Base-by-base conservation (phyloP, 2,329 filamentous ascomycete genomes). In the Colletotrichum tanaceti region DNA sequence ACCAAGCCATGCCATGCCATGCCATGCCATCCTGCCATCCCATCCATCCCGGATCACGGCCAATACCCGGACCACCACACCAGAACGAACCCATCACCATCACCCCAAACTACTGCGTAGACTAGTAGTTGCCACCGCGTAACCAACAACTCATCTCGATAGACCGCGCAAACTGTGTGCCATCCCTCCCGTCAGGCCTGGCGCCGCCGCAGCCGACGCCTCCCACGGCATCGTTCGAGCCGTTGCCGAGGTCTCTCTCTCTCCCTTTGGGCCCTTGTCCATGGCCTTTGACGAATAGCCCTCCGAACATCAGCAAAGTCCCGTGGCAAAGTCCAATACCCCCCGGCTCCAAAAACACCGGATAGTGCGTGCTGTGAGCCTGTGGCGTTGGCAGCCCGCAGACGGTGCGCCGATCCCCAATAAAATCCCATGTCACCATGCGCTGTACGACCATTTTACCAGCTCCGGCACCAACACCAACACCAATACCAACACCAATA, bases 391-490 rank as follows among this genome's bases (percentile, higher is more conserved):
- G 43, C 44, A 46, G 49, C 50, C 43, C 24, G 63, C 58, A 57
- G 59, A 38, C 50, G 50, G 0, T 55, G 41, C 58, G 58, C 43
- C 64, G 64, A 58, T 66, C 64, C 50, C 20, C 64, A 58, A 66
- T 50, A 57, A 49, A 58, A 20, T 32, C 32, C 22, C 58, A 59
- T 59, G 57, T 59, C 28, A 58, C 55, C 18, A 18, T 53, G 47
- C 49, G 28, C 16, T 58, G 55, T n/a, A n/a, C 43, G 32, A 35
- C 32, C 32, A 47, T n/a, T n/a, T 16, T 24, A 52, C 22, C 39
- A 14, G 18, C 18, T 35, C n/a, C 55, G 49, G n/a, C 50, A 53
- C 43, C n/a, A 47, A 58, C n/a, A 39, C n/a, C 55, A 46, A 2
- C 11, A 46, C n/a, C 55, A 58, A 24, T 32, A 53, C 43, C 28